Evolutionary conservation across 257 asterid species (phyloP).

Genomic region (Datura wrightii): DNA sequence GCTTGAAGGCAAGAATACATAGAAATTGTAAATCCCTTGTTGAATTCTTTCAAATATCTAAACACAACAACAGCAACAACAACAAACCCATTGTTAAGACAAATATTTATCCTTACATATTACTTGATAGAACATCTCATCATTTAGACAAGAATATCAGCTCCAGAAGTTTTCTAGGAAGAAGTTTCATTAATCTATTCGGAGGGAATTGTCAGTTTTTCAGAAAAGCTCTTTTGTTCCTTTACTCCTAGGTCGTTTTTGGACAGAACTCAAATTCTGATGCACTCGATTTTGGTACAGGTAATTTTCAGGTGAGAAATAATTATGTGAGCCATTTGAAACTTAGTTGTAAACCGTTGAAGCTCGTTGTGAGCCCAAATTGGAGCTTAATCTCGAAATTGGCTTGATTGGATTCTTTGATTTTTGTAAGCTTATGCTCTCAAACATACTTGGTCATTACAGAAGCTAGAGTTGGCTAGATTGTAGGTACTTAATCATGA

Average conservation of each 20-base stretch:
- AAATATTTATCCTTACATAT: background rate
- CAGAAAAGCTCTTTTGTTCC: slow-evolving; percentile 9
- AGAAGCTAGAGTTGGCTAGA: background rate
- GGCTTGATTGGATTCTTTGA: background rate
- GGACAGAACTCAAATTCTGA: background rate
- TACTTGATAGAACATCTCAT: slow-evolving; percentile 16
- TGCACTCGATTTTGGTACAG: background rate
- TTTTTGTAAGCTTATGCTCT: background rate
- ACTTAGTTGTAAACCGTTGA: background rate
- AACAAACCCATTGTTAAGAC: no score
- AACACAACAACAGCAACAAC: no score
- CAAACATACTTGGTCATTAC: background rate
- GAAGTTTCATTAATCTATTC: background rate
- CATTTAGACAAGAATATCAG: background rate
- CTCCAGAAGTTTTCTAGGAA: background rate
- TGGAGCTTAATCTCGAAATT: background rate
- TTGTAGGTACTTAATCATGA: slow-evolving; percentile 4
- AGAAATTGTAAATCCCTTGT: background rate
- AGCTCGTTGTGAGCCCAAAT: background rate
- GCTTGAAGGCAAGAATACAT: background rate
- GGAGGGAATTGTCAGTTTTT: background rate
- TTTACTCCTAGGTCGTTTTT: background rate
- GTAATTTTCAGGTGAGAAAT: background rate
- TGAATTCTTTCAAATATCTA: background rate
- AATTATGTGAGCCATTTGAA: background rate